A percentile compares a stretch with the other conserved stretches of the same genome.
Evolutionary conservation across 2,329 filamentous ascomycete species (phyloP).

Genomic region (Aspergillus sp.): DNA sequence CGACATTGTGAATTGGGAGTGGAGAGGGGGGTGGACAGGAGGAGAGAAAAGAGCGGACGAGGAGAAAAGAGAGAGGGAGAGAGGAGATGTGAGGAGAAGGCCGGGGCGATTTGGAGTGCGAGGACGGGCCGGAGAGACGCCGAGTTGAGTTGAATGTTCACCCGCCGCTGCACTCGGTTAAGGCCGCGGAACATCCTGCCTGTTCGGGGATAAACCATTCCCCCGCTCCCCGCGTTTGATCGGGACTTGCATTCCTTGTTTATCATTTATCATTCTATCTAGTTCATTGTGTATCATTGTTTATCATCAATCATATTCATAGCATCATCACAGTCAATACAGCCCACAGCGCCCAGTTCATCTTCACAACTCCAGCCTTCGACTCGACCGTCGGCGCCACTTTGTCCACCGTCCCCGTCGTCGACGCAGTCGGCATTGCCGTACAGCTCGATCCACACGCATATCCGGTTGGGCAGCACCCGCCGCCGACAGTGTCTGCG

Average conservation of each 20-base stretch:
- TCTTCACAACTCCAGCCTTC: constrained; percentile 8
- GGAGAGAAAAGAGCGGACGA: constrained; percentile 13
- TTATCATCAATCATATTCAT: background rate
- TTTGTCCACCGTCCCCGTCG: constrained; percentile 54
- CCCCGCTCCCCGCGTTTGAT: background rate
- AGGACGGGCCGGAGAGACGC: background rate
- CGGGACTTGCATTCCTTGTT: background rate
- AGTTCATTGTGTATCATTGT: background rate
- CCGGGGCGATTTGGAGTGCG: background rate
- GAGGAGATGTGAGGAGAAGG: background rate
- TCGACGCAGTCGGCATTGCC: constrained; percentile 49
- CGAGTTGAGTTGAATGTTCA: background rate
- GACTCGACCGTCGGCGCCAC: constrained; percentile 26
- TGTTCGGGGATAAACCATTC: background rate
- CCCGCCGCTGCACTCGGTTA: background rate
- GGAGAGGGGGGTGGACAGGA: constrained; percentile 9
- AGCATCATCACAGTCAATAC: constrained; percentile 13
- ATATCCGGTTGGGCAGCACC: constrained; percentile 82
- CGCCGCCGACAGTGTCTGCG: constrained; percentile 65
- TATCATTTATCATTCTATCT: background rate
- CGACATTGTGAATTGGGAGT: constrained; percentile 54
- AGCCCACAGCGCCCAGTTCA: constrained; percentile 6
- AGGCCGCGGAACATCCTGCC: background rate
- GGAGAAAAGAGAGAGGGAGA: constrained; percentile 1
- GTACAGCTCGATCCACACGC: constrained; percentile 74